Conservation (phyloP, 805 yeast genomes). For the Torulaspora quercuum region DNA sequence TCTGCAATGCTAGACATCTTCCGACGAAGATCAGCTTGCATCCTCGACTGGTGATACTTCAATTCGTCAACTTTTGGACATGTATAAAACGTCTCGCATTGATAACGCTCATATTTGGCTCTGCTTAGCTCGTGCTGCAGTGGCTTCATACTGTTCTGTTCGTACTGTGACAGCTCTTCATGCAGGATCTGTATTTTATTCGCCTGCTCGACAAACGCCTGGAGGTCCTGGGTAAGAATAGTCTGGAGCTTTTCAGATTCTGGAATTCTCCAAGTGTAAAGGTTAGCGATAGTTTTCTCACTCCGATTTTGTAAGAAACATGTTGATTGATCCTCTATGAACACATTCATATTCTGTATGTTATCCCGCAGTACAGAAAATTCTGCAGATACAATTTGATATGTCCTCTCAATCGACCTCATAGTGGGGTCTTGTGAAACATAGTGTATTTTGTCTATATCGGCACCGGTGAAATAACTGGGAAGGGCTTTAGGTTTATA, state of each 20-base stretch:
- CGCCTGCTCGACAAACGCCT: background rate
- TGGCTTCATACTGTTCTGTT: background rate
- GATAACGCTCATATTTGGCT: slow-evolving; percentile 11
- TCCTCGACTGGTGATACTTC: slow-evolving; percentile 23
- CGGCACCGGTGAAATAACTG: slow-evolving; percentile 26
- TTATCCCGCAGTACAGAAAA: slow-evolving; percentile 35
- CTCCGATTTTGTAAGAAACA: slow-evolving; percentile 28
- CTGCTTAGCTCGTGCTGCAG: slow-evolving; percentile 1
- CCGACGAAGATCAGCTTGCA: slow-evolving; percentile 24
- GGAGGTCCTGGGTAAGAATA: slow-evolving; percentile 8
- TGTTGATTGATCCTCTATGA: slow-evolving; percentile 37
- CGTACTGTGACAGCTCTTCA: slow-evolving; percentile 6
- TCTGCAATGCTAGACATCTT: slow-evolving; percentile 21
- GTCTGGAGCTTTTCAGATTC: slow-evolving; percentile 26
- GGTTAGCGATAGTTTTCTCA: slow-evolving; percentile 25
- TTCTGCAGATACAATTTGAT: slow-evolving; percentile 34
- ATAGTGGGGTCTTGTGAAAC: slow-evolving; percentile 18
- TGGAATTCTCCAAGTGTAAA: slow-evolving; percentile 40
- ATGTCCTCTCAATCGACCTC: slow-evolving; percentile 28
- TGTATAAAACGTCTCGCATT: slow-evolving; percentile 13
- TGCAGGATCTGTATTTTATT: slow-evolving; percentile 5
- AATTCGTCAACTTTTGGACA: slow-evolving; percentile 17
- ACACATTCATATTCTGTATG: slow-evolving; percentile 24
- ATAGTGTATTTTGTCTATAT: slow-evolving; percentile 12
- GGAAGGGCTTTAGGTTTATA: slow-evolving; percentile 23